Percentiles rank a stretch among this genome's conserved stretches.
Evolutionary conservation across 2,329 filamentous ascomycete genomes (phyloP).

Genomic region (Phialemoniopsis sp.): DNA sequence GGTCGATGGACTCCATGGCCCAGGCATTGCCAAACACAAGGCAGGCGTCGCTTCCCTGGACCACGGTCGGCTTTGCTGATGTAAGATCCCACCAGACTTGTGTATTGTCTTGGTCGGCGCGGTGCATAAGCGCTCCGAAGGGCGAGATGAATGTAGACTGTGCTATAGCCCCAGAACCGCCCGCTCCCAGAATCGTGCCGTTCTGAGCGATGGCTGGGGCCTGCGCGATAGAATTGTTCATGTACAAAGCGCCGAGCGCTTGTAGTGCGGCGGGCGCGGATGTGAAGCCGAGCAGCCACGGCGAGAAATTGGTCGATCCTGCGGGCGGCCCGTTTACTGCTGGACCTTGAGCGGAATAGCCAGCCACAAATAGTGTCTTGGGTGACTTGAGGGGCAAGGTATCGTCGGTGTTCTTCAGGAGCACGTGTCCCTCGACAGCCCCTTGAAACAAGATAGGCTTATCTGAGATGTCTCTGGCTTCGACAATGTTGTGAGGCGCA

Average conservation of each 20-base stretch:
- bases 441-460: slow-evolving; percentile 32
- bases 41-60: slow-evolving; percentile 52
- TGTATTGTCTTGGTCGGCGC: slow-evolving; percentile 50
- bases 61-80: slow-evolving; percentile 40
- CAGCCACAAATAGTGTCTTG: slow-evolving; percentile 50
- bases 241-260: too few species aligned
- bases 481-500: slow-evolving; percentile 43
- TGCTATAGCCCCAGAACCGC: slow-evolving; percentile 39
- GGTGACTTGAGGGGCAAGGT: slow-evolving; percentile 44
- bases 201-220: slow-evolving; percentile 21
- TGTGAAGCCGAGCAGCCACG: slow-evolving; percentile 32
- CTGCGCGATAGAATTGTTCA: too few species aligned
- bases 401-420: slow-evolving; percentile 32
- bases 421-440: slow-evolving; percentile 23
- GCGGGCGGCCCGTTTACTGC: slow-evolving; percentile 34
- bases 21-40: slow-evolving; percentile 53
- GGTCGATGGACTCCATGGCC: slow-evolving; percentile 60
- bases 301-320: slow-evolving; percentile 16
- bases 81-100: slow-evolving; percentile 57
- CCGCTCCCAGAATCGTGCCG: slow-evolving; percentile 48
- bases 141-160: slow-evolving; percentile 42
- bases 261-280: too few species aligned
- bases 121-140: slow-evolving; percentile 48
- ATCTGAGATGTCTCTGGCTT: slow-evolving; percentile 41
- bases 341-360: slow-evolving; percentile 49